phyloP scores from a whole-genome alignment of 306 rosid species.

The Abrus pulchellus region DNA sequence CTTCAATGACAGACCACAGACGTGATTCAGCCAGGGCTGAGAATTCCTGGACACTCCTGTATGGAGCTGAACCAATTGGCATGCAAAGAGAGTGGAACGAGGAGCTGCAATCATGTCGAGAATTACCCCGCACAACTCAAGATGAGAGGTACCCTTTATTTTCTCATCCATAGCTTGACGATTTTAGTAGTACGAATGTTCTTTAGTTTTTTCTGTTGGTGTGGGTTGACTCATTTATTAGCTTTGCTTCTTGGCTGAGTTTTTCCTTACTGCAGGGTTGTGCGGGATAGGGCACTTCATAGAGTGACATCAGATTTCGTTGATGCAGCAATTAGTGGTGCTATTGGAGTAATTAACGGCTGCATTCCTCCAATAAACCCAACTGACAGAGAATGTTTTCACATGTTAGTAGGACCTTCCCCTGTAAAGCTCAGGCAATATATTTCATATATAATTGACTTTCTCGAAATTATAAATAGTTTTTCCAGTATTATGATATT shows the following conservation, averaged over 20 bases:
- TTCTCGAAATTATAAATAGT: neutral
- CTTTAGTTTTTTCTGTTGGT: slow-evolving; percentile 34
- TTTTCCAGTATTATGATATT: slow-evolving; percentile 18
- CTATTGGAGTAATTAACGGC: slow-evolving; percentile 81
- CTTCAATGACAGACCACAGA: slow-evolving; percentile 69
- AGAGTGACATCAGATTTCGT: slow-evolving; percentile 90
- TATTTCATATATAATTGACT: slow-evolving; percentile 20
- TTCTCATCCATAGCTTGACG: slow-evolving; percentile 18
- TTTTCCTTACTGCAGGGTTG: slow-evolving; percentile 62
- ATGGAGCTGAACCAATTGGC: slow-evolving; percentile 86
- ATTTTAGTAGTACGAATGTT: slow-evolving; percentile 9
- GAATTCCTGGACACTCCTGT: slow-evolving; percentile 79
- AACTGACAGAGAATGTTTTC: slow-evolving; percentile 90
- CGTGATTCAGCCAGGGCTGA: slow-evolving; percentile 88
- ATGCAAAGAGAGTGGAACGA: slow-evolving; percentile 99
- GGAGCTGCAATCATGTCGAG: slow-evolving; percentile 94
- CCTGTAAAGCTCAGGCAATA: slow-evolving; percentile 19
- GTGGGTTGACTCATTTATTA: slow-evolving; percentile 33
- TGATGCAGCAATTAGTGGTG: slow-evolving; percentile 89
- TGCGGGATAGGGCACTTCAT: slow-evolving; percentile 90
- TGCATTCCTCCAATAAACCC: slow-evolving; percentile 93
- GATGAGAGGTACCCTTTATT: slow-evolving; percentile 69
- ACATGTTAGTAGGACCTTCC: slow-evolving; percentile 73
- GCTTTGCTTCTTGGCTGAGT: slow-evolving; percentile 23
- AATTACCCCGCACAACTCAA: slow-evolving; percentile 76